Evolutionary conservation across 129 eudicot species (phyloP).

Genomic region (Mikania micrantha): DNA sequence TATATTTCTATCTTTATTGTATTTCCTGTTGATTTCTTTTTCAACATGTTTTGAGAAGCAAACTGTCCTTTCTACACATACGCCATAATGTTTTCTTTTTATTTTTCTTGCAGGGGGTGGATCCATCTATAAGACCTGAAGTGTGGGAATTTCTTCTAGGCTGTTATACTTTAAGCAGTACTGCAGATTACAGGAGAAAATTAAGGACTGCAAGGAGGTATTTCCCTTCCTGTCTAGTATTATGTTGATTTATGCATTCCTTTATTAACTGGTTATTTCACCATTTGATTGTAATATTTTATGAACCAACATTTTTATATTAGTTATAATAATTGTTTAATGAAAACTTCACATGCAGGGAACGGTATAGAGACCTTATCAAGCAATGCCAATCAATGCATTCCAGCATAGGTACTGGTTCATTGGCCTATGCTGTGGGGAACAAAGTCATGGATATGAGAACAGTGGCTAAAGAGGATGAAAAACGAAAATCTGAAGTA

Average conservation of each 20-base stretch:
- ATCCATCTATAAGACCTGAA: conserved; percentile 94
- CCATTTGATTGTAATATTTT: background rate
- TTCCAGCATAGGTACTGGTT: conserved; percentile 93
- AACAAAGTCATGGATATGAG: conserved; percentile 95
- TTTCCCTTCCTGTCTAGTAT: conserved; percentile 10
- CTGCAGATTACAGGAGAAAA: conserved; percentile 69
- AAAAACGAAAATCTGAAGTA: conserved; percentile 47
- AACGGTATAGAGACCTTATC: conserved; percentile 70
- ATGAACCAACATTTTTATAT: background rate
- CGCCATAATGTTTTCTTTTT: background rate
- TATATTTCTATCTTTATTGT: background rate
- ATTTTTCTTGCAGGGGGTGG: conserved; percentile 66
- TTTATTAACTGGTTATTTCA: conserved; percentile 12
- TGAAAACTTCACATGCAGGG: conserved; percentile 46
- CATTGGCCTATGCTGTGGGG: conserved; percentile 83
- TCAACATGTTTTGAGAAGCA: conserved; percentile 5
- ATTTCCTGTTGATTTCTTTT: background rate
- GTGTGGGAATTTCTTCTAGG: conserved; percentile 99
- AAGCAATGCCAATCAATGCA: conserved; percentile 89
- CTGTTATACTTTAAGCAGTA: conserved; percentile 82
- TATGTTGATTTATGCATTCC: background rate
- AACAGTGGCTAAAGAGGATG: conserved; percentile 52
- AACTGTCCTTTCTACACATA: background rate
- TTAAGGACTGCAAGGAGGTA: conserved; percentile 91
- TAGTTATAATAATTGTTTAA: background rate